Evolutionary conservation across 140 eudicot genomes (phyloP).

Genomic region (Flaveria floridana): DNA sequence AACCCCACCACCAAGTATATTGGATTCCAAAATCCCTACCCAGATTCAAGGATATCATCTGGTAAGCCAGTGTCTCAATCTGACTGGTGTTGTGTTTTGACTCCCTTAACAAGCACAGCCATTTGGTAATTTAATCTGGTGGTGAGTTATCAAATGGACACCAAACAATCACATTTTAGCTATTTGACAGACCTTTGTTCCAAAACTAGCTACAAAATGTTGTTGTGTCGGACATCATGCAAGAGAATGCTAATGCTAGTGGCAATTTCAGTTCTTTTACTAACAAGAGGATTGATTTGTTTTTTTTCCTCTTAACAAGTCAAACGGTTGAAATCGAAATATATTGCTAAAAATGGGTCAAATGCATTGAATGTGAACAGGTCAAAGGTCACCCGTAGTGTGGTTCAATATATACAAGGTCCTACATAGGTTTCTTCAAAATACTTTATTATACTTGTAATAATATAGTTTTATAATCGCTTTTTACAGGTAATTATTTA

Average conservation of each 20-base stretch:
- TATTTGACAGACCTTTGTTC: background rate
- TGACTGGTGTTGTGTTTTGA: background rate
- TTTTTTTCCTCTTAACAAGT: background rate
- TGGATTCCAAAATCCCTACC: slow-evolving; percentile 38
- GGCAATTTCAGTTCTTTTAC: background rate
- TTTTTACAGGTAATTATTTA: background rate
- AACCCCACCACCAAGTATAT: slow-evolving; percentile 41
- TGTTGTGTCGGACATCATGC: background rate
- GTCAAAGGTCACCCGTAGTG: slow-evolving; percentile 3
- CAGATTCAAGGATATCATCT: slow-evolving; percentile 35
- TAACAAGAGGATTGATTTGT: background rate
- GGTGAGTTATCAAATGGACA: background rate
- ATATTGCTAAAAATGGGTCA: background rate
- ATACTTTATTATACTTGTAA: background rate
- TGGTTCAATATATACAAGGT: background rate
- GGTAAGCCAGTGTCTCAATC: slow-evolving; percentile 27
- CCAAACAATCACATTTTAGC: slow-evolving; percentile 3
- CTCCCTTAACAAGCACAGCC: background rate
- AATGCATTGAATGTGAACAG: background rate
- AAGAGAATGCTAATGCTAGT: background rate
- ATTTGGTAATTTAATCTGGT: slow-evolving; percentile 3
- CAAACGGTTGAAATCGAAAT: background rate
- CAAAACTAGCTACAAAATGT: slow-evolving; percentile 10
- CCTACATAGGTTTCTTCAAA: background rate
- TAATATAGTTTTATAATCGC: background rate